Evolutionary conservation across 352 stramenopile species (phyloP).

Genomic region (Aphanomyces astaci): DNA sequence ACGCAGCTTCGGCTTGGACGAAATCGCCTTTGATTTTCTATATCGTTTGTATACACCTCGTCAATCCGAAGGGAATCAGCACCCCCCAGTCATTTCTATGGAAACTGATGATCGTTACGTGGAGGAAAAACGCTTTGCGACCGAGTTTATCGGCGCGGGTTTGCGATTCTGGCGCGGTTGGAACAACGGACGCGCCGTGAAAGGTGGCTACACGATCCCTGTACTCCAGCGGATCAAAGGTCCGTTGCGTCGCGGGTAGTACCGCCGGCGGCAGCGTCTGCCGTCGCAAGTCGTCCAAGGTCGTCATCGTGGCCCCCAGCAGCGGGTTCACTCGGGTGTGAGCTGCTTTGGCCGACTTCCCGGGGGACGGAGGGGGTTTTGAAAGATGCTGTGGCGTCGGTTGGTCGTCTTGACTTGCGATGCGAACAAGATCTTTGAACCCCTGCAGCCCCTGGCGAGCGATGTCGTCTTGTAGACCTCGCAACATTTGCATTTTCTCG

Average conservation of each 20-base stretch:
- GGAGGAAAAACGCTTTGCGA: slow-evolving; percentile 15
- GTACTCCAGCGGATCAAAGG: not conserved
- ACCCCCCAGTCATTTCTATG: no score
- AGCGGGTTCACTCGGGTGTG: slow-evolving; percentile 1
- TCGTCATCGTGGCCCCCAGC: not conserved
- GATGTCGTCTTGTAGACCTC: not conserved
- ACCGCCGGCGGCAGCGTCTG: not conserved
- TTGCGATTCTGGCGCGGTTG: not conserved
- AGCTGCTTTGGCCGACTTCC: not conserved
- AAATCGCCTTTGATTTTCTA: slow-evolving; percentile 13
- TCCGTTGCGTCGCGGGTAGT: no score
- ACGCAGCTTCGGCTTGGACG: not conserved
- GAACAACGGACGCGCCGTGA: not conserved
- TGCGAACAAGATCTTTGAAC: slow-evolving; percentile 6
- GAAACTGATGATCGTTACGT: no score
- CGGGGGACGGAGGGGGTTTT: not conserved
- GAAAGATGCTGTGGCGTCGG: not conserved
- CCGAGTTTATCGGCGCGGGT: slow-evolving; percentile 1
- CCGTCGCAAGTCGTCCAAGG: not conserved
- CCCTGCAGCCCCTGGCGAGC: not conserved
- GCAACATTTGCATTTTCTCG: not conserved
- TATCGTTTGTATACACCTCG: no score
- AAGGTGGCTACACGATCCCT: not conserved
- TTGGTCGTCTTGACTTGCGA: not conserved
- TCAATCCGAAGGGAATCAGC: no score